Percentiles rank a stretch among this genome's conserved stretches.
These are phyloP conservation scores for Mycena vitilis DNA, from an alignment of 768 basidiomycete species.

Conservation along the genomic window DNA sequence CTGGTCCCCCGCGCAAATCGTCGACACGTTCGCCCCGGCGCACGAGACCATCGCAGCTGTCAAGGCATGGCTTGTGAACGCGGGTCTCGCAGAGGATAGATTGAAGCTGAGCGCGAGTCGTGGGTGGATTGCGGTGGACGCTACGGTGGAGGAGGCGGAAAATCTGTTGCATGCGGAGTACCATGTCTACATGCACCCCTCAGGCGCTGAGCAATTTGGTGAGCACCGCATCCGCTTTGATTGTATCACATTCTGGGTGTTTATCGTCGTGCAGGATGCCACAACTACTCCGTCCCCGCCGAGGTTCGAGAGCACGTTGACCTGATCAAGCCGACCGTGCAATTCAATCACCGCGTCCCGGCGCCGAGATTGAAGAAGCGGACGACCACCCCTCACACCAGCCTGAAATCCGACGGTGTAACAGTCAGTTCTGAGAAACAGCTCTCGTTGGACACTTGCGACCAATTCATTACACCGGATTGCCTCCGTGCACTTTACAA, in stretches of 20 bases:
- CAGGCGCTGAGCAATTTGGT: conserved; percentile 53
- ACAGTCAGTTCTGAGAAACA: not conserved
- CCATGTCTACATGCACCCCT: conserved; percentile 53
- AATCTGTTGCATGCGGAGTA: conserved; percentile 55
- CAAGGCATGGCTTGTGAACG: conserved; percentile 52
- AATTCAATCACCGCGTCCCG: conserved; percentile 47
- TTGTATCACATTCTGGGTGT: not conserved
- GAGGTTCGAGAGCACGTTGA: conserved; percentile 53
- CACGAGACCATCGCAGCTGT: conserved; percentile 50
- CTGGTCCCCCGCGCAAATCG: conserved; percentile 53
- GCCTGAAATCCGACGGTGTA: conserved; percentile 33
- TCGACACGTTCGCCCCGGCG: conserved; percentile 56
- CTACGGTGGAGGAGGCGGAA: conserved; percentile 57
- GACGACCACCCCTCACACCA: conserved; percentile 14
- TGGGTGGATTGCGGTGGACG: conserved; percentile 55
- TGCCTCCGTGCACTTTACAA: conserved; percentile 56
- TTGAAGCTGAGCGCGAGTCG: conserved; percentile 47
- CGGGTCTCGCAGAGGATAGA: conserved; percentile 49
- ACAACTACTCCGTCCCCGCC: conserved; percentile 54
- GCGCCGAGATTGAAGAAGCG: conserved; percentile 33
- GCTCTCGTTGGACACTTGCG: conserved; percentile 46
- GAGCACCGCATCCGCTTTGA: conserved; percentile 28
- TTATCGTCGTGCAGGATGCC: conserved; percentile 44
- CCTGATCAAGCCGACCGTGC: conserved; percentile 58
- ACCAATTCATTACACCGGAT: conserved; percentile 50